Percentiles rank a stretch among this genome's conserved stretches.
Conservation (phyloP, 805 yeast species). For the Priceomyces medius region DNA sequence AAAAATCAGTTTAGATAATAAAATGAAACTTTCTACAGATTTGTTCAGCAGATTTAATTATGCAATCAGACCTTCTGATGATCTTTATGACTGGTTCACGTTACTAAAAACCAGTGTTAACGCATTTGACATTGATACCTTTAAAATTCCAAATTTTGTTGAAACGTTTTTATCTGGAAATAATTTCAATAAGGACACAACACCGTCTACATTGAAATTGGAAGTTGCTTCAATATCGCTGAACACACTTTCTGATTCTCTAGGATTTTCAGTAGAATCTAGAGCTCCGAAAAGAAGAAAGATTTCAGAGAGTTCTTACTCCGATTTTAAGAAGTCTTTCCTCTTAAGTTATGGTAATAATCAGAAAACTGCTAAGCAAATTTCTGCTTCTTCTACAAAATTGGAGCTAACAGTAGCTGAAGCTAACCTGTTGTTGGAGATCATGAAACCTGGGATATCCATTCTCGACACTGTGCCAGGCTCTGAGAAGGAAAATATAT, state of each 20-base stretch:
- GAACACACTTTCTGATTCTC: neutral
- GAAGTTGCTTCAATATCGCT: neutral
- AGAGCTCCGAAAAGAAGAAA: neutral
- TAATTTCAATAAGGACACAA: neutral
- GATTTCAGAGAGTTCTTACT: neutral
- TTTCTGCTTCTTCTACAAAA: neutral
- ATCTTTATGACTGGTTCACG: neutral
- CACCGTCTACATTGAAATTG: neutral
- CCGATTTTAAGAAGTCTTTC: neutral
- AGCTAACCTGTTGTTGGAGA: neutral
- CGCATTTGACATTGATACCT: neutral
- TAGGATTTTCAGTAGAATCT: neutral
- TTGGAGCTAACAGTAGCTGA: neutral
- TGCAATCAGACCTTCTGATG: slow-evolving; percentile 2
- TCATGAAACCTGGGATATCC: slow-evolving; percentile 6
- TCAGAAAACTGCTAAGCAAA: neutral
- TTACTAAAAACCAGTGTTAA: neutral
- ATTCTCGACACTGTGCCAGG: slow-evolving; percentile 11
- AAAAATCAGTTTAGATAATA: neutral
- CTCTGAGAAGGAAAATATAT: slow-evolving; percentile 8
- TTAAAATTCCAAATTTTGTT: neutral
- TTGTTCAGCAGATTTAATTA: slow-evolving; percentile 2
- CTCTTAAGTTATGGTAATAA: neutral
- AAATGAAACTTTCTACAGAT: neutral
- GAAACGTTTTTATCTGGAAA: neutral